Conservation (phyloP, 305 asterid genomes). For the Fraxinus albicans region DNA sequence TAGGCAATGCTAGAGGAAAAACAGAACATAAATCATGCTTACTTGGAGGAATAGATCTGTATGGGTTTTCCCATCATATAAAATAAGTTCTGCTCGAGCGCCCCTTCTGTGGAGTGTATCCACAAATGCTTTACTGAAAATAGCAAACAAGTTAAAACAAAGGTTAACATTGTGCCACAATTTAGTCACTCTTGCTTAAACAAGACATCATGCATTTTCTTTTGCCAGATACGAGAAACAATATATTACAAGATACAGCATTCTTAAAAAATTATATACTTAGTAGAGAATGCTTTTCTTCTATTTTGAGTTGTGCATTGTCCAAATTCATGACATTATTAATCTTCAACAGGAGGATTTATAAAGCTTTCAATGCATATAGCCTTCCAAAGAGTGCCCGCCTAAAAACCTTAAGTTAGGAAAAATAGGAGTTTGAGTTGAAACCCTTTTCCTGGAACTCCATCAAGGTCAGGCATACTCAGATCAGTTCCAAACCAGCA, state of each 20-base stretch:
- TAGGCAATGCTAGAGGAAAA: constrained; percentile 6
- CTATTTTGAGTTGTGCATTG: not conserved
- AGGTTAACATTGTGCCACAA: not conserved
- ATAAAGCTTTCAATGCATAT: not conserved
- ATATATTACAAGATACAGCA: not conserved
- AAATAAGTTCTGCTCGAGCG: constrained; percentile 63
- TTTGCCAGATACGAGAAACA: not conserved
- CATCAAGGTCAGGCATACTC: not conserved
- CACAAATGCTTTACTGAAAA: constrained; percentile 67
- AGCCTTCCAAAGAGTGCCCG: not conserved
- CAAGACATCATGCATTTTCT: not conserved
- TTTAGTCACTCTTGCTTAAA: constrained; percentile 8
- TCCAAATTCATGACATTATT: not conserved
- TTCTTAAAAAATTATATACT: not conserved
- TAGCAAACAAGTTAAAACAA: constrained; percentile 14
- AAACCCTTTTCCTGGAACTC: not conserved
- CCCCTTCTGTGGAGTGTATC: constrained; percentile 59
- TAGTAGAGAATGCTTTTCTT: not conserved
- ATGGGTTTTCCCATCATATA: constrained; percentile 88
- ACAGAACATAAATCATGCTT: constrained; percentile 26
- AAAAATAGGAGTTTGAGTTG: not conserved
- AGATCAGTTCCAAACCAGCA: not conserved
- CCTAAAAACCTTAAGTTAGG: not conserved
- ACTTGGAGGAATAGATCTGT: constrained; percentile 96
- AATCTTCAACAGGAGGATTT: not conserved